Percentiles rank a stretch among this genome's conserved stretches.
Conservation (phyloP, 208 protist genomes). For the Leptomonas pyrrhocoris region DNA sequence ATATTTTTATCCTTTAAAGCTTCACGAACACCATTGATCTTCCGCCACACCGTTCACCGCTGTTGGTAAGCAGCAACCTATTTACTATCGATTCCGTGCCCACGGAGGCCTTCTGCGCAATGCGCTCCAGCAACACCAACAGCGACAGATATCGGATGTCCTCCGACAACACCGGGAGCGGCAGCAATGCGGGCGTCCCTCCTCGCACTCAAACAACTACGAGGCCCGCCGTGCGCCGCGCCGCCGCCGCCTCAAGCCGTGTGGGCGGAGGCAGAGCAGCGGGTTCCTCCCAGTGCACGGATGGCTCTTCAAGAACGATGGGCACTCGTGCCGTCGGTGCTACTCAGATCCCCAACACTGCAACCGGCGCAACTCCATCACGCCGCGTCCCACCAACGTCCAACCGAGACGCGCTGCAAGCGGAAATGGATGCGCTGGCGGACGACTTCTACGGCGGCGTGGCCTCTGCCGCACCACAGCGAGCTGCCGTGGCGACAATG, state of each 20-base stretch:
- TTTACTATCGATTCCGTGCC: no score
- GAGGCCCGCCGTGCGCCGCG: background rate
- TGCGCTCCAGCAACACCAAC: slow-evolving; percentile 10
- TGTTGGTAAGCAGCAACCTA: no score
- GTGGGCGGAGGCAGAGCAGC: background rate
- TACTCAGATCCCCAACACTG: background rate
- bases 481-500: background rate
- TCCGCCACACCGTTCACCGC: no score
- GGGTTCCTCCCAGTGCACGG: background rate
- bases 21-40: no score
- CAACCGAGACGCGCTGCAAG: slow-evolving; percentile 51
- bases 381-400: slow-evolving; percentile 9
- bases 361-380: background rate
- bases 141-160: background rate
- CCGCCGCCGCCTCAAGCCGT: background rate
- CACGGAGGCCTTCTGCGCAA: background rate
- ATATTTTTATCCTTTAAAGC: slow-evolving; percentile 7
- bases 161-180: background rate
- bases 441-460: slow-evolving; percentile 62
- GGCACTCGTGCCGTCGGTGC: background rate
- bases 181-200: background rate
- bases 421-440: slow-evolving; percentile 59
- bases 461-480: slow-evolving; percentile 4
- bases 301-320: background rate
- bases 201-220: background rate